Base-by-base conservation (phyloP, 352 stramenopile genomes). In the Phytophthora brassicae region DNA sequence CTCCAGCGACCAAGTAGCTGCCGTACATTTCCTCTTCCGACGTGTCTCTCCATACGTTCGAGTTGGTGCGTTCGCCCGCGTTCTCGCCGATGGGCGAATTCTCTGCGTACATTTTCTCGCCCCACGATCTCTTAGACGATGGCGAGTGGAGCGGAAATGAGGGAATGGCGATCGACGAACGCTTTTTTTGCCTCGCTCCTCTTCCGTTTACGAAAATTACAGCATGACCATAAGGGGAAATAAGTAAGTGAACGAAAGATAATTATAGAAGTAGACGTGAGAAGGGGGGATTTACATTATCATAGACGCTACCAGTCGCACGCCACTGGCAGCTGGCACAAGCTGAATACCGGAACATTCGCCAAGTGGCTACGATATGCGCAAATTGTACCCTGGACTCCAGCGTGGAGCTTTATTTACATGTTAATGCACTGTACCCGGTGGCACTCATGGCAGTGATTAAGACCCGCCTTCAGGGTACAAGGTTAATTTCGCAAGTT, bases 1-100 rank as follows among this genome's bases (percentile, higher is more conserved):
- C 38, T 11, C 38, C 68, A 19, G 76, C 71, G 16, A 33, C 79
- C 42, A 92, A 54, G 64, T 92, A 92, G 51, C 71, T 83, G 23
- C 83, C 83, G 55, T 90, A 92, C 48, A 81, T 77, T 57, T 90
- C 79, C 44, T 88, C 84, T 28, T 84, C 80, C 2, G 66, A 77
- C 58, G 78, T 89, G 68, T 94, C 84, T 49, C 77, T 74, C 84
- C 84, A 94, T 44, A 94, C 76, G 47, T 81, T 81, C 20, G 72
- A 75, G 39, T 66, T 43, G 16, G 56, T 66, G 48, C 59, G 67
- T 31, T 79, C 62, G 36, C 68, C 68, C 12, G 62, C 58, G 23
- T 67, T 75, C 41, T 75, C 67, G 28, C 57, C 64, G 60, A 71
- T 69, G 41, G 65, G 57, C 31, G 61, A 68, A 49, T 68, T 64